Evolutionary conservation across 2,329 filamentous ascomycete species (phyloP), one percentile per base, ranked within the genome.

Genomic region (Zasmidium citrigriseum): DNA sequence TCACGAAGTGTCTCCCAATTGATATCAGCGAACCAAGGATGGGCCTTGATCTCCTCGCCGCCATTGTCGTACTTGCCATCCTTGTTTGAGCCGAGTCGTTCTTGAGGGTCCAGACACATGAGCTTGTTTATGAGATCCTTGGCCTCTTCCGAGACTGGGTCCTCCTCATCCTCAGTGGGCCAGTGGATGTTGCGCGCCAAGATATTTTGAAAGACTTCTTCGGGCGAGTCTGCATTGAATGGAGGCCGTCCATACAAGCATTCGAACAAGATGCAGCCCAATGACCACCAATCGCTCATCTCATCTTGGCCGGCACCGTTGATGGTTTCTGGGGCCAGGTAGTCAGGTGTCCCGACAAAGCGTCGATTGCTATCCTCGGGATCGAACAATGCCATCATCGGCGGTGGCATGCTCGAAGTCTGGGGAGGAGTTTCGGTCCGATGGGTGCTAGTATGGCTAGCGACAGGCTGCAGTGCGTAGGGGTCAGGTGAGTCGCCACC

Each of bases 211-310:
- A 99, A 99, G 1, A 99, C 95, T 67, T 95, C 83, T 67, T 99
- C 95, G 0, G 95, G 91, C 49, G 93, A 92, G 20, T 83, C 81
- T 1, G 91, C 95, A 73, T 98, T 92, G 75, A 99, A 99, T 0
- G 95, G 95, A 0, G 95, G 95, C 58, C 91, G 89, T 1, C 95
- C 95, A 70, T 91, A 98, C 2, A 99, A 79, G 65, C 96, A 97
- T 70, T 99, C 95, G 69, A 97, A 99, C 75, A 98, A 80, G 67
- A 99, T 98, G 73, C 96, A 99, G 0, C 95, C 95, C n/a, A 99
- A 83, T 21, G 95, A 98, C 95, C 95, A 99, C 95, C 95, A 99
- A 86, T 99, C 95, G 72, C 95, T 98, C 66, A 93, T 95, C 74
- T 98, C 93, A 70, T 99, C 95, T 74, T 99, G 95, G 1, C 93